phyloP scores from a whole-genome alignment of 1,284 basidiomycete species.

The Sporisorium exsertum region DNA sequence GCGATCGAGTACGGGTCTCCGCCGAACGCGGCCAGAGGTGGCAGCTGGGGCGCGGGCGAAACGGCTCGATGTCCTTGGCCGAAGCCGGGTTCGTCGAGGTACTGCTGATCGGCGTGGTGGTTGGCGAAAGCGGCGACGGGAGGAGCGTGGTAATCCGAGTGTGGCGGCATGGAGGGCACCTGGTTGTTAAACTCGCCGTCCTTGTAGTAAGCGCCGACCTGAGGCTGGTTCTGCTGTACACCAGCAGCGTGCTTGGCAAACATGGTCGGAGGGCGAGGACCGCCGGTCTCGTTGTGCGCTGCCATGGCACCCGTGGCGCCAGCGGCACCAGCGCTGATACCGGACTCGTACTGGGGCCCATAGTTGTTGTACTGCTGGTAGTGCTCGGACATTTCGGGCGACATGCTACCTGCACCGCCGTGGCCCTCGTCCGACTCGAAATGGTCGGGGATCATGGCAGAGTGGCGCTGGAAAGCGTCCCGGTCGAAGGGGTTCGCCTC shows the following conservation, averaged over 20 bases:
- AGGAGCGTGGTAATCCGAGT: conserved; percentile 37
- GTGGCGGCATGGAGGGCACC: conserved; percentile 23
- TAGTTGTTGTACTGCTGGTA: conserved; percentile 53
- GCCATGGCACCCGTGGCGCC: conserved; percentile 46
- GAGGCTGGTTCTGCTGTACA: conserved; percentile 38
- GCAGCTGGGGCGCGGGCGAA: conserved; percentile 53
- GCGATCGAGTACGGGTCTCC: conserved; percentile 59
- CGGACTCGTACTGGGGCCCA: conserved; percentile 40
- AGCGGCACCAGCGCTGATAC: conserved; percentile 46
- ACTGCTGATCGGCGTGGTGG: conserved; percentile 25
- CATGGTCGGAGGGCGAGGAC: conserved; percentile 69
- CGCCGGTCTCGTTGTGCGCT: conserved; percentile 58
- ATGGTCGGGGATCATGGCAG: conserved; percentile 66
- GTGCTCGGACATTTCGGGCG: conserved; percentile 55
- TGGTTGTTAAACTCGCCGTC: conserved; percentile 31
- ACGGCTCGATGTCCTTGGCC: conserved; percentile 26
- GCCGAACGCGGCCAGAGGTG: conserved; percentile 58
- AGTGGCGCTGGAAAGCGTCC: conserved; percentile 66
- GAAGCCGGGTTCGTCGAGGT: conserved; percentile 42
- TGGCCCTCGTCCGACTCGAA: conserved; percentile 62
- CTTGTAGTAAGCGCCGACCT: conserved; percentile 56
- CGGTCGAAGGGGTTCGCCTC: conserved; percentile 67
- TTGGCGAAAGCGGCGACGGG: conserved; percentile 41
- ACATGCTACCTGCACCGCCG: conserved; percentile 23
- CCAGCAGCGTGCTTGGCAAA: conserved; percentile 66